Conservation (phyloP, 192 early-diverging fungal species). For the Coemansia pectinata region DNA sequence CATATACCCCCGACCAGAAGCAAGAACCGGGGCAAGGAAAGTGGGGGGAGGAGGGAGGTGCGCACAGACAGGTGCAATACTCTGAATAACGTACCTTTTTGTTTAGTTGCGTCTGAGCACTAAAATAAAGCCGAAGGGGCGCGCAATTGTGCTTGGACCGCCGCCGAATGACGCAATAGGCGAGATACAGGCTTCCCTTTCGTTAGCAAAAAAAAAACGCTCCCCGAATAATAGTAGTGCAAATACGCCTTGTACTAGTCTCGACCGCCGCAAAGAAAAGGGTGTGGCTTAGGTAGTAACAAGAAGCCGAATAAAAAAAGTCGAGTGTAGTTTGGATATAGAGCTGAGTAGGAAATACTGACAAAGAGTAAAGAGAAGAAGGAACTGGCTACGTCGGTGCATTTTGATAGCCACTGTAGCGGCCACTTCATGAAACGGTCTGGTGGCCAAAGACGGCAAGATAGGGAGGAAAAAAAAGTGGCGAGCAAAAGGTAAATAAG, state of each 20-base stretch:
- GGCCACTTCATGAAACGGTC: neutral
- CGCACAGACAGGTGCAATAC: neutral
- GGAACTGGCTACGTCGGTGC: neutral
- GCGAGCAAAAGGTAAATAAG: neutral
- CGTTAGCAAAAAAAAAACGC: neutral
- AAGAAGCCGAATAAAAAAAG: neutral
- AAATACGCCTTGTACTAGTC: neutral
- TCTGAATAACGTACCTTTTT: neutral
- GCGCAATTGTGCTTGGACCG: neutral
- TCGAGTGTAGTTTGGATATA: neutral
- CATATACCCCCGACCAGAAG: neutral
- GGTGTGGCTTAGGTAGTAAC: neutral
- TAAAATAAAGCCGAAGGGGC: neutral
- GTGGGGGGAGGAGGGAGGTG: neutral
- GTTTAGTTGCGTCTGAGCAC: neutral
- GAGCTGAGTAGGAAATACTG: slow-evolving; percentile 7
- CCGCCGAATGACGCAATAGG: neutral
- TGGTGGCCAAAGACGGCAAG: slow-evolving; percentile 1
- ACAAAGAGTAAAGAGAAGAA: slow-evolving; percentile 11
- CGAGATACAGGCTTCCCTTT: neutral
- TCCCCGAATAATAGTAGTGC: neutral
- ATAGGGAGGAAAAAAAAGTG: neutral
- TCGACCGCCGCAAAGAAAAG: neutral
- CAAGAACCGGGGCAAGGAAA: neutral
- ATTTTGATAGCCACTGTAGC: neutral